Base-by-base conservation (phyloP, 176 grass and related monocot genomes). In the Urochloa ruziziensis region DNA sequence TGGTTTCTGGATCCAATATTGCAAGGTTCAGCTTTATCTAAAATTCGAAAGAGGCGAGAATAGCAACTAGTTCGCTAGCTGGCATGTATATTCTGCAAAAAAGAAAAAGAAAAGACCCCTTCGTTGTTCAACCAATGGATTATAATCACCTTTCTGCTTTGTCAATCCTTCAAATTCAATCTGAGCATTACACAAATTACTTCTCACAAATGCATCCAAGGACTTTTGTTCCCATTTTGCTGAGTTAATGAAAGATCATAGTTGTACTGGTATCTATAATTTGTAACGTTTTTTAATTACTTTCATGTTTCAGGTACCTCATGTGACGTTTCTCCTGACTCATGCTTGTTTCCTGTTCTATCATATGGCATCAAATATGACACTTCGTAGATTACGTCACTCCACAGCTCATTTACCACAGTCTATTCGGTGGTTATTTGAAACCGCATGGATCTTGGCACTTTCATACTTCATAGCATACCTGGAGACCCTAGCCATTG, bases 381-480 rank as follows among this genome's bases (percentile, higher is more conserved):
- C 91, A 30, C 90, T 95, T 35, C 89, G 96, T 44, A 93, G 91
- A 90, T 81, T 98, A 39, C 86, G 82, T 12, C 78, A 91, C 59
- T 88, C 84, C 43, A 79, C 88, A 90, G 69, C 91, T 47, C 60
- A 90, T 42, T 81, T 90, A 27, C 96, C 95, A 80, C 88, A 82
- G 21, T 91, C 85, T 57, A 77, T 93, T 77, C 86, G 29, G 47
- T 91, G 94, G 84, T 86, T 75, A 59, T 86, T 83, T 80, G 91
- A 98, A 77, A 89, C 82, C 12, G 75, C 89, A 73, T 98, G 92
- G 96, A 78, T 98, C 83, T 93, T 95, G 65, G 91, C 75, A 29
- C 82, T 98, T 17, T 95, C 92, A 37, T 98, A 98, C 85, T 95
- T 95, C 82, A 90, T 98, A 84, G 96, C 96, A 24, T 98, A 91